Evolutionary conservation across 257 asterid species (phyloP), one percentile per base, ranked within the genome.

Genomic region (Avicennia marina): DNA sequence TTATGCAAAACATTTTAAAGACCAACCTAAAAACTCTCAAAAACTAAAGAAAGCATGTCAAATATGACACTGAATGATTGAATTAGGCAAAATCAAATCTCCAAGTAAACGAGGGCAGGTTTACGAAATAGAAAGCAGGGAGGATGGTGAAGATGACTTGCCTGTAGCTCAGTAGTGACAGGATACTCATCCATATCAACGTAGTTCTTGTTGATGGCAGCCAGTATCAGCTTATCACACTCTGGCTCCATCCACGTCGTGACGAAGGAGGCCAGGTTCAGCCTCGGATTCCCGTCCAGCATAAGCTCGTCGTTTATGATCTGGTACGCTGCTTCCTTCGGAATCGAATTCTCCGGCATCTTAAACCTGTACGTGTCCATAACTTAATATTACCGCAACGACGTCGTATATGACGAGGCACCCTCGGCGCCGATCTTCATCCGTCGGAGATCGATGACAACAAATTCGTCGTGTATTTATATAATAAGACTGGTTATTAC

Each of bases 191-290:
- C 95, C 95, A 86, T 86, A 64, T 86, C 95, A 17, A 86, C 93
- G 58, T 86, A 86, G 66, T 86, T 83, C 29, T 86, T 86, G 65
- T 83, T 86, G 63, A 86, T 72, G 32, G 90, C 11, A 21, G 56
- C 78, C 94, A 86, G 78, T 5, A 83, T 77, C 0, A 86, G 75
- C 66, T 83, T 83, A 17, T 83, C 87, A 33, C 95, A 86, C 74
- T 86, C 95, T 8, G 95, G 95, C 47, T 86, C 95, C 95, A 86
- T 83, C 94, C 94, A 86, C 1, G 95, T 86, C 5, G 95, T 86
- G 5, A 86, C 95, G 51, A 86, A 87, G 0, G 95, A 87, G 0
- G 95, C 95, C 34, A 87, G 60, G 19, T 87, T 87, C 53, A 87
- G 57, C 81, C 95, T 60, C n/a, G 95, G 95, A 26, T 87, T 87